Conservation (phyloP, 2,329 filamentous ascomycete species). For the Endocalyx cinctus region DNA sequence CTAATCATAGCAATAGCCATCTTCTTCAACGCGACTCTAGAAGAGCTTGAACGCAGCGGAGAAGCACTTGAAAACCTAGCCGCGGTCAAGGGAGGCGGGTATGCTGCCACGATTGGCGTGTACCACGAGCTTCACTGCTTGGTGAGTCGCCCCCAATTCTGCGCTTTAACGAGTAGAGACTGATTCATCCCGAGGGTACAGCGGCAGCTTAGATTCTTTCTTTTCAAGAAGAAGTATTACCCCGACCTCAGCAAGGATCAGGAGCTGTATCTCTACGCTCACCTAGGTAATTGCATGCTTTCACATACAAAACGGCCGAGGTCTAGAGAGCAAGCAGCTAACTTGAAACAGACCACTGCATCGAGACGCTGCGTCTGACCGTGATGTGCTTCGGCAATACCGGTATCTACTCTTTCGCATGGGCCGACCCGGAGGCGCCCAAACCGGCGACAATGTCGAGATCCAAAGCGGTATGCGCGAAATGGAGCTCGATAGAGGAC, state of each 20-base stretch:
- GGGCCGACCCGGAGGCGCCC: neutral
- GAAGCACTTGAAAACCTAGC: slow-evolving; percentile 2
- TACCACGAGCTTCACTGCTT: slow-evolving; percentile 14
- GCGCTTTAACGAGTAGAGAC: neutral
- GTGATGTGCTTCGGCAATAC: slow-evolving; percentile 13
- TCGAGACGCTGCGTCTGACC: slow-evolving; percentile 7
- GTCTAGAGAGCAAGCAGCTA: neutral
- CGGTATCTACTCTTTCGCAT: slow-evolving; percentile 5
- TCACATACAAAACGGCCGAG: neutral
- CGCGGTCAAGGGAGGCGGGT: slow-evolving; percentile 5
- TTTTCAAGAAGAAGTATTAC: slow-evolving; percentile 10
- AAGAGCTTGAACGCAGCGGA: slow-evolving; percentile 6
- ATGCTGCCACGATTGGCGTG: slow-evolving; percentile 7
- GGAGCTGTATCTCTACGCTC: slow-evolving; percentile 6
- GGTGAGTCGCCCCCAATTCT: slow-evolving; percentile 1
- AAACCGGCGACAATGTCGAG: slow-evolving; percentile 7
- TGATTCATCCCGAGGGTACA: no score
- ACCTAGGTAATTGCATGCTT: slow-evolving; percentile 10
- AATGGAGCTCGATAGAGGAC: slow-evolving; percentile 8
- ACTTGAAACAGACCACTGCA: slow-evolving; percentile 7
- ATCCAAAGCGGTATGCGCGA: slow-evolving; percentile 6
- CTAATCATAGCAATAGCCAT: slow-evolving; percentile 1
- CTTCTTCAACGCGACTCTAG: slow-evolving; percentile 6
- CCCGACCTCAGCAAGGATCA: slow-evolving; percentile 5
- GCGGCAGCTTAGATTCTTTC: slow-evolving; percentile 11